A percentile compares a stretch with the other conserved stretches of the same genome.
These are phyloP conservation scores for Yamadazyma kanchanaburiensis DNA, from an alignment of 1,139 yeast species.

Conservation along the genomic window DNA sequence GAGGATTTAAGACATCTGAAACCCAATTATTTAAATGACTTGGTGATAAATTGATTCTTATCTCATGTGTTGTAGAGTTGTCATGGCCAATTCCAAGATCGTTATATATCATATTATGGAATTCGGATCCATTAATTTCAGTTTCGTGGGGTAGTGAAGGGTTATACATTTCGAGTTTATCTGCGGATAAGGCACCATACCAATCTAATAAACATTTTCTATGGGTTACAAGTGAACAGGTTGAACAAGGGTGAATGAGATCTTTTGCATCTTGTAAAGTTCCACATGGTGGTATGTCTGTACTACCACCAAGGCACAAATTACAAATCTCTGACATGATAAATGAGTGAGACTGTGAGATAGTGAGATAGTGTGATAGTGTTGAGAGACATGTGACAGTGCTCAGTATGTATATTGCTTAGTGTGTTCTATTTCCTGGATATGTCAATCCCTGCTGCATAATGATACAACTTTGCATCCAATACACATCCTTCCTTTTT, in stretches of 20 bases:
- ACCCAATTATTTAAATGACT: constrained; percentile 18
- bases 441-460: constrained; percentile 62
- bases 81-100: constrained; percentile 16
- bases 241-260: constrained; percentile 38
- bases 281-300: constrained; percentile 44
- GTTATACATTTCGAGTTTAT: constrained; percentile 25
- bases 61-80: constrained; percentile 2
- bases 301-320: constrained; percentile 39
- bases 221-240: constrained; percentile 38
- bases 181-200: constrained; percentile 37
- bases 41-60: constrained; percentile 4
- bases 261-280: constrained; percentile 34
- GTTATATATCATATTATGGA: constrained; percentile 2
- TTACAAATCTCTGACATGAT: constrained; percentile 20
- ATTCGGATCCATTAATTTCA: no score
- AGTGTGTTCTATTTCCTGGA: constrained; percentile 1
- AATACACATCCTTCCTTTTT: constrained; percentile 63
- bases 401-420: neutral
- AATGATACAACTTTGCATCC: constrained; percentile 84
- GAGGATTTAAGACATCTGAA: constrained; percentile 8
- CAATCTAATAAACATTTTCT: constrained; percentile 42
- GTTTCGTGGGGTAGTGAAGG: no score
- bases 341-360: constrained; percentile 1
- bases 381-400: constrained; percentile 1
- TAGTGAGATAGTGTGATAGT: neutral